phyloP scores from a whole-genome alignment of 2,329 filamentous ascomycete genomes.

The Geoglossum cookeanum region DNA sequence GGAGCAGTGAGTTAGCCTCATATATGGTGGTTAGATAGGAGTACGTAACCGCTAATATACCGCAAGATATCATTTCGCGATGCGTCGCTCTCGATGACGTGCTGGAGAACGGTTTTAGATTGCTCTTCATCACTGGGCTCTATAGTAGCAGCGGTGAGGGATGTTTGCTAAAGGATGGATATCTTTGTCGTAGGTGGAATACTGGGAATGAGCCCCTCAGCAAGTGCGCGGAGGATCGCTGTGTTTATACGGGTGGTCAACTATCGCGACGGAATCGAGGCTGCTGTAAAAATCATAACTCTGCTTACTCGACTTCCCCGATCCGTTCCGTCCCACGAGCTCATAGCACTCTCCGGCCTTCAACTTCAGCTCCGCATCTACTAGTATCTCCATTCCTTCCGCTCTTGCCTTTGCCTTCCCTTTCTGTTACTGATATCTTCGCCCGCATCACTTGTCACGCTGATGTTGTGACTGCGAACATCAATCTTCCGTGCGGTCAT shows the following conservation, averaged over 20 bases:
- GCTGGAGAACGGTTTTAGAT: slow-evolving; percentile 38
- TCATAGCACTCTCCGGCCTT: slow-evolving; percentile 61
- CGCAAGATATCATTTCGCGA: slow-evolving; percentile 33
- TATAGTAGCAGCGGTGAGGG: slow-evolving; percentile 14
- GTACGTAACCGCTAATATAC: slow-evolving; percentile 36
- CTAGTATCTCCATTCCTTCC: slow-evolving; percentile 43
- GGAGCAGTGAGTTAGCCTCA: background rate
- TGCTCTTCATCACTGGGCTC: slow-evolving; percentile 6
- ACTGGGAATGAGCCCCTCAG: slow-evolving; percentile 59
- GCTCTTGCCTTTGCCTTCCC: slow-evolving; percentile 32
- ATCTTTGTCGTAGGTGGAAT: slow-evolving; percentile 47
- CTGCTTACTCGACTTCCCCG: slow-evolving; percentile 56
- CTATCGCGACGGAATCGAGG: too few relatives aligned
- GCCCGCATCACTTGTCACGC: slow-evolving; percentile 26
- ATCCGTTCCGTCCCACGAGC: slow-evolving; percentile 61
- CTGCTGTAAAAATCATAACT: too few relatives aligned
- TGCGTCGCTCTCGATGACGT: slow-evolving; percentile 38
- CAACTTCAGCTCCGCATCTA: slow-evolving; percentile 48
- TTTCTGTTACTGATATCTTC: slow-evolving; percentile 15
- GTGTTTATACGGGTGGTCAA: background rate
- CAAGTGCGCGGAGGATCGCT: slow-evolving; percentile 25
- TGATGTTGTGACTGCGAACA: slow-evolving; percentile 54
- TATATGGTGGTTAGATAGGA: background rate
- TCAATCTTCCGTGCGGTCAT: slow-evolving; percentile 32
- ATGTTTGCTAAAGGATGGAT: slow-evolving; percentile 50